A percentile compares a stretch with the other conserved stretches of the same genome.
Evolutionary conservation across 495 filamentous ascomycete genomes (phyloP).

Genomic region (Evansstolkia leycettana): DNA sequence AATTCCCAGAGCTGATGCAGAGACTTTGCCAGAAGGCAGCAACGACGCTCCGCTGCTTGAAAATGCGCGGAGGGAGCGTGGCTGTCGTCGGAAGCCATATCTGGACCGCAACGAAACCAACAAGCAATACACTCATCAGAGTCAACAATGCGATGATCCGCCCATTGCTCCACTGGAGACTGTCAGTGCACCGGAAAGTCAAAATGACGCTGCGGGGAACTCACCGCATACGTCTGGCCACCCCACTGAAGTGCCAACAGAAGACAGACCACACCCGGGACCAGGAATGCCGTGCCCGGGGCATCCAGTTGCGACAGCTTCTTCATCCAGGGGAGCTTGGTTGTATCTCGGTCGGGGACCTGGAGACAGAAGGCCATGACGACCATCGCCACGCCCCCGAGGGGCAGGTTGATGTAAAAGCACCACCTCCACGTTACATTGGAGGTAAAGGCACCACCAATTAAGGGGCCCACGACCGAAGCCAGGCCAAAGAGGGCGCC

Average conservation of each 20-base stretch:
- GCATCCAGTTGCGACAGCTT: neutral
- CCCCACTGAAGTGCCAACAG: neutral
- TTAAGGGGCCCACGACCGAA: constrained; percentile 29
- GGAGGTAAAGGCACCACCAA: neutral
- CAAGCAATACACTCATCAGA: neutral
- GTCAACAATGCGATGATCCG: neutral
- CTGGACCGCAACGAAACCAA: constrained; percentile 14
- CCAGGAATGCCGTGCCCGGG: neutral
- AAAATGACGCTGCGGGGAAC: too few species aligned
- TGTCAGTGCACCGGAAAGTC: too few species aligned
- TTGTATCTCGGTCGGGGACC: neutral
- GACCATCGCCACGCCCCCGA: neutral
- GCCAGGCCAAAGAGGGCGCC: constrained; percentile 41
- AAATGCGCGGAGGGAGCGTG: constrained; percentile 20
- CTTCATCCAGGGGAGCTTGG: neutral
- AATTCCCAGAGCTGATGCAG: too few species aligned
- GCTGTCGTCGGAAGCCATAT: constrained; percentile 13
- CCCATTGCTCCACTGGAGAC: neutral
- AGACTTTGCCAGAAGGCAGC: constrained; percentile 6
- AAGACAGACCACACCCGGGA: neutral
- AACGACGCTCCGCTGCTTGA: constrained; percentile 16
- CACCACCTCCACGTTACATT: neutral
- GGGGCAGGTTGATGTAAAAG: neutral
- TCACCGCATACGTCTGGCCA: neutral
- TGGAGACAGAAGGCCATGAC: neutral